Evolutionary conservation across 2,329 filamentous ascomycete species (phyloP).

Genomic region (Leptosphaerulina australis): DNA sequence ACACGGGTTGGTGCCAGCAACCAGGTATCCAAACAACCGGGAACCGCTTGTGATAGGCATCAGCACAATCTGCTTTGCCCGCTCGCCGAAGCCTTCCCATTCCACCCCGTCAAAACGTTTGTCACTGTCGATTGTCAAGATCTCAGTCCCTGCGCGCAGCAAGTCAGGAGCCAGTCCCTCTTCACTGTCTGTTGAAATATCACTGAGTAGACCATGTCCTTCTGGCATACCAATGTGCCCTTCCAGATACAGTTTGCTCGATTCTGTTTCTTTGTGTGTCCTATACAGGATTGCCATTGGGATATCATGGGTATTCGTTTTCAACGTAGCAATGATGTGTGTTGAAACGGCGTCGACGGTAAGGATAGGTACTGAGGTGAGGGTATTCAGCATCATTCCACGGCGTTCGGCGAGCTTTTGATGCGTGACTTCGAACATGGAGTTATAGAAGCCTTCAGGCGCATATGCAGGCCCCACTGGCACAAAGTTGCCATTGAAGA

Average conservation of each 20-base stretch:
- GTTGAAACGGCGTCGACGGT: slow-evolving; percentile 28
- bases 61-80: slow-evolving; percentile 35
- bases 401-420: slow-evolving; percentile 42
- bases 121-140: slow-evolving; percentile 35
- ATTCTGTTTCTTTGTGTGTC: slow-evolving; percentile 18
- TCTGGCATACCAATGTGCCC: slow-evolving; percentile 39
- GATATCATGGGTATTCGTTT: slow-evolving; percentile 37
- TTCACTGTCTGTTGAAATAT: slow-evolving; percentile 28
- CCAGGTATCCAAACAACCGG: slow-evolving; percentile 36
- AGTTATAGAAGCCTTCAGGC: slow-evolving; percentile 44
- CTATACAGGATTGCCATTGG: slow-evolving; percentile 42
- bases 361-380: slow-evolving; percentile 36
- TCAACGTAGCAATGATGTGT: slow-evolving; percentile 39
- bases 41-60: slow-evolving; percentile 33
- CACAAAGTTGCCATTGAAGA: slow-evolving; percentile 42
- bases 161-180: slow-evolving; percentile 40
- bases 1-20: slow-evolving; percentile 47
- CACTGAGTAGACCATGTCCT: slow-evolving; percentile 34
- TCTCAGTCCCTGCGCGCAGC: slow-evolving; percentile 31
- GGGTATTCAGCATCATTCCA: slow-evolving; percentile 40
- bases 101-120: slow-evolving; percentile 36
- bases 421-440: slow-evolving; percentile 40
- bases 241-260: slow-evolving; percentile 27
- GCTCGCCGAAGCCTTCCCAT: slow-evolving; percentile 39
- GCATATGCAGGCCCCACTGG: slow-evolving; percentile 36